Conservation (phyloP, 106 monocot genomes). For the Allium fistulosum region DNA sequence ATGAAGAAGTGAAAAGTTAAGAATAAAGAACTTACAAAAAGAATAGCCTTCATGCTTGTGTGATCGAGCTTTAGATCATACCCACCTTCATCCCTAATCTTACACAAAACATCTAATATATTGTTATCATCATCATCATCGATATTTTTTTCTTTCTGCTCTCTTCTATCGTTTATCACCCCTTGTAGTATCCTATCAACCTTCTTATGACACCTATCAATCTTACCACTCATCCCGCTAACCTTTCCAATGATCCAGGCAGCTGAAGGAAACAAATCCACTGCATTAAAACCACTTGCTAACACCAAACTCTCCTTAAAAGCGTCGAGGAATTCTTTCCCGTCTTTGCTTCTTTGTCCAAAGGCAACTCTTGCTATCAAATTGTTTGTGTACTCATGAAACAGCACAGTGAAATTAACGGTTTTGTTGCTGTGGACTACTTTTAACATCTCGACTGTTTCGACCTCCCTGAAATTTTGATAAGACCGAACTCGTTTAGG, state of each 20-base stretch:
- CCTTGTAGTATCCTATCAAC: conserved; percentile 7
- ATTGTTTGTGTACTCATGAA: background rate
- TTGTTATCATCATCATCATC: background rate
- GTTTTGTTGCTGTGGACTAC: background rate
- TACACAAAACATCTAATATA: conserved; percentile 5
- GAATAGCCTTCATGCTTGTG: conserved; percentile 3
- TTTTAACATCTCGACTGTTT: background rate
- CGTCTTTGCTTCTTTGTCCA: conserved; percentile 4
- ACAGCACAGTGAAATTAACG: conserved; percentile 3
- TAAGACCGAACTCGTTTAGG: conserved; percentile 1
- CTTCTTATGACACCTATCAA: conserved; percentile 4
- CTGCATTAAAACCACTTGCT: conserved; percentile 3
- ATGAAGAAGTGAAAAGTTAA: background rate
- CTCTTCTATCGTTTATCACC: conserved; percentile 1
- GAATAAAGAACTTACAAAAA: conserved; percentile 6
- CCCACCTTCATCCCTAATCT: conserved; percentile 6
- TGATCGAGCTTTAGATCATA: conserved; percentile 1
- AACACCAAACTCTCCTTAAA: background rate
- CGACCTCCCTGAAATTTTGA: background rate
- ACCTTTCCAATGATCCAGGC: background rate
- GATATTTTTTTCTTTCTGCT: background rate
- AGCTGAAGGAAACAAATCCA: conserved; percentile 9
- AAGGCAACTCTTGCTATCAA: conserved; percentile 1
- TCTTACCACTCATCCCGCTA: conserved; percentile 2
- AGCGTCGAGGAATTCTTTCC: background rate